These are phyloP conservation scores for Sporothrix pseudoabietina DNA, from an alignment of 2,329 filamentous ascomycete genomes.

Conservation along the genomic window DNA sequence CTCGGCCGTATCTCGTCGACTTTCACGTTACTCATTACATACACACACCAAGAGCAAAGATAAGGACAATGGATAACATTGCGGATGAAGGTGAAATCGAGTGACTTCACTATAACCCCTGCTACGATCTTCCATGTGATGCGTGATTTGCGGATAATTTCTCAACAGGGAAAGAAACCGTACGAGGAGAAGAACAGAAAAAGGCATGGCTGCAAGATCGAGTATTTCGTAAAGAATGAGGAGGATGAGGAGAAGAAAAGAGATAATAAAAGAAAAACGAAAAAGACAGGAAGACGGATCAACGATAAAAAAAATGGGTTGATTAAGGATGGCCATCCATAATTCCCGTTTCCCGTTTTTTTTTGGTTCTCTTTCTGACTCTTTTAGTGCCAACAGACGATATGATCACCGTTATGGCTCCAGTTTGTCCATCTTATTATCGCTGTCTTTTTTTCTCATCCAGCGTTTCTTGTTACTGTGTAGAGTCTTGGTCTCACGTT, in stretches of 20 bases:
- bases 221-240: neutral
- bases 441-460: neutral
- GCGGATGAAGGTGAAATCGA: neutral
- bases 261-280: neutral
- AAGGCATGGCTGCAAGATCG: neutral
- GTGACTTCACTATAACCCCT: neutral
- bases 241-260: neutral
- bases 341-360: neutral
- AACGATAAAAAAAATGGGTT: neutral
- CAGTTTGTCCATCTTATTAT: neutral
- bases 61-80: neutral
- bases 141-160: constrained; percentile 16
- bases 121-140: constrained; percentile 12
- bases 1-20: neutral
- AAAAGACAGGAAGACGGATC: neutral
- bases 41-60: neutral
- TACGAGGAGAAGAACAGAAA: neutral
- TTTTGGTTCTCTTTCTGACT: neutral
- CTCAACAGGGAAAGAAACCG: constrained; percentile 11
- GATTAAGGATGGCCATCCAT: neutral
- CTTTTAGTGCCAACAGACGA: neutral
- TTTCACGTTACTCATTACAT: neutral
- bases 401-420: constrained; percentile 5
- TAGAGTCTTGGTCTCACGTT: neutral
- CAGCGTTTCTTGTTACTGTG: neutral